Conservation (phyloP, 176 grass and related monocot species). For the Rhynchospora pubera region DNA sequence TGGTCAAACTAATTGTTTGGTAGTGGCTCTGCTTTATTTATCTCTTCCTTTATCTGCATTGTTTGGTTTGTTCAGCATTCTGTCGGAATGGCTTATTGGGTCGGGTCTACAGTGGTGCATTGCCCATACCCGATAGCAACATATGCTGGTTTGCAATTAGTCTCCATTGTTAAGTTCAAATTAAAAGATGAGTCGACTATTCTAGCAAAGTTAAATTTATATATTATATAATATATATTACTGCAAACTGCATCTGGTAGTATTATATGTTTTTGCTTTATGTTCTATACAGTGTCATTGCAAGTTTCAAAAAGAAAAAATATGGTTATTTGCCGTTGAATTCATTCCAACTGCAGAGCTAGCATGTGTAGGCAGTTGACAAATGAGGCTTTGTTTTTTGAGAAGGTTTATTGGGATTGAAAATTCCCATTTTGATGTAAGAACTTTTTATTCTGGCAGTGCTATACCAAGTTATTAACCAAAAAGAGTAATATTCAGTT, state of each 20-base stretch:
- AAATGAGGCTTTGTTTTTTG: not conserved
- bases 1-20: conserved; percentile 23
- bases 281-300: not conserved
- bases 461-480: not conserved
- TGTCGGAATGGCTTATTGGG: conserved; percentile 12
- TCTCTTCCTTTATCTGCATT: not conserved
- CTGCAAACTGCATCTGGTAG: not conserved
- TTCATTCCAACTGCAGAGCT: not conserved
- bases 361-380: not conserved
- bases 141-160: not conserved
- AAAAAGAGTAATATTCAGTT: not conserved
- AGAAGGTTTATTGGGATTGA: conserved; percentile 2
- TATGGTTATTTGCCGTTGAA: not conserved
- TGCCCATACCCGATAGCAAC: not conserved
- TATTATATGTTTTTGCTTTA: not conserved
- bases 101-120: not conserved
- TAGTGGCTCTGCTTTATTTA: not conserved
- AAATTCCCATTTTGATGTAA: not conserved
- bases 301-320: not conserved
- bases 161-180: not conserved
- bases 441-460: not conserved
- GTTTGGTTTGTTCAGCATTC: conserved; percentile 12
- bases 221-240: no score
- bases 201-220: not conserved
- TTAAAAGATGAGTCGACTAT: not conserved